phyloP scores from a whole-genome alignment of 768 basidiomycete genomes.

The Kondoa subrosea region DNA sequence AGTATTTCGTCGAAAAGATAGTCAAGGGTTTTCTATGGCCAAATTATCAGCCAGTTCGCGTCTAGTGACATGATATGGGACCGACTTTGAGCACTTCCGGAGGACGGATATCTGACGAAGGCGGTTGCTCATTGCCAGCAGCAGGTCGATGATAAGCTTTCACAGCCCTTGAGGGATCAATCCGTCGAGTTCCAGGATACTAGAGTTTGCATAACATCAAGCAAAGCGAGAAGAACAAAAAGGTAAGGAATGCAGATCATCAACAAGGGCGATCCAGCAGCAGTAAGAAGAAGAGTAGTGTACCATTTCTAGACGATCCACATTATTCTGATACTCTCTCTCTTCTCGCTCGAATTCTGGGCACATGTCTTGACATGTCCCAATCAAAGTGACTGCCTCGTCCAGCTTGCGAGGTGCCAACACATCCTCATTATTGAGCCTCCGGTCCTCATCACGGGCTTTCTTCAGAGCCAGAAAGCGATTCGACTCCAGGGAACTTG shows the following conservation, averaged over 20 bases:
- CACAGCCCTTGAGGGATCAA: conserved; percentile 73
- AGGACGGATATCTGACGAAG: conserved; percentile 83
- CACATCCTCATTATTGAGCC: conserved; percentile 33
- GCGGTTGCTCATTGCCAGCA: conserved; percentile 57
- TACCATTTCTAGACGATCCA: conserved; percentile 73
- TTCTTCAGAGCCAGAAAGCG: conserved; percentile 44
- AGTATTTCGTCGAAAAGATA: conserved; percentile 80
- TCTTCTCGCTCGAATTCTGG: conserved; percentile 83
- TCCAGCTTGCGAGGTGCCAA: conserved; percentile 50
- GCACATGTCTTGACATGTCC: conserved; percentile 87
- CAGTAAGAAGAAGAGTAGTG: conserved; percentile 29
- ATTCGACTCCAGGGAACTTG: conserved; percentile 26
- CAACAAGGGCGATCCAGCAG: neutral
- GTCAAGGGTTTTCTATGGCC: conserved; percentile 57
- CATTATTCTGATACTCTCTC: conserved; percentile 71
- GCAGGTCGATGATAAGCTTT: conserved; percentile 90
- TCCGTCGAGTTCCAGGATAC: conserved; percentile 61
- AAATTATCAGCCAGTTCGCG: neutral
- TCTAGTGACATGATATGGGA: neutral
- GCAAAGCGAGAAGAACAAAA: neutral
- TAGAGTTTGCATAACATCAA: conserved; percentile 14
- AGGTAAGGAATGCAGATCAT: neutral
- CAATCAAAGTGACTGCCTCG: conserved; percentile 80
- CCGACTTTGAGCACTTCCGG: conserved; percentile 60
- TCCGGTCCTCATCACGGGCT: conserved; percentile 53